These are phyloP conservation scores for Salinomyces thailandicus DNA, from an alignment of 2,329 filamentous ascomycete genomes.

Conservation along the genomic window DNA sequence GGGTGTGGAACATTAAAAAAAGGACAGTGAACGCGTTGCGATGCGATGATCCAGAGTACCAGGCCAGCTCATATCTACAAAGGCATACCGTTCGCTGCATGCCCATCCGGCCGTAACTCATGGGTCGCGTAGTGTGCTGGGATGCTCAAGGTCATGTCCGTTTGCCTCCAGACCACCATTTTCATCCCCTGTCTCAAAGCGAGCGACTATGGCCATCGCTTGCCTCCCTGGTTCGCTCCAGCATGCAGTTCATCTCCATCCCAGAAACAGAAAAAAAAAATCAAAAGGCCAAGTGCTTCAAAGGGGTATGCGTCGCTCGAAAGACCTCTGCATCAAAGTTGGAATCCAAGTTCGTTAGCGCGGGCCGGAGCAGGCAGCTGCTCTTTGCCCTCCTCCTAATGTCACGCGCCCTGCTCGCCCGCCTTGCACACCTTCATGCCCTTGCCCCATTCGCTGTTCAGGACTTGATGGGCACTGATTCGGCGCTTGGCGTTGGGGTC, in stretches of 20 bases:
- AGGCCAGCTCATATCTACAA: slow-evolving; percentile 1
- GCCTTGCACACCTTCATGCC: slow-evolving; percentile 96
- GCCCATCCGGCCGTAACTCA: background rate
- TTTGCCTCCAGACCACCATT: too few species aligned
- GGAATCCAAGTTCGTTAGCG: background rate
- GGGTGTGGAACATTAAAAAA: too few species aligned
- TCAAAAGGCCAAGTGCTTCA: too few species aligned
- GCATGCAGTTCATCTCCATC: too few species aligned
- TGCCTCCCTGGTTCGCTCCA: too few species aligned
- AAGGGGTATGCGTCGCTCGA: slow-evolving; percentile 1
- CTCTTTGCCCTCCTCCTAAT: slow-evolving; percentile 9
- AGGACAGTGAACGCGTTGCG: too few species aligned
- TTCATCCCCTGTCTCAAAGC: too few species aligned
- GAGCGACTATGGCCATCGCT: too few species aligned
- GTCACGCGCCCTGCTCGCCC: slow-evolving; percentile 83
- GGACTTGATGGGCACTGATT: slow-evolving; percentile 89
- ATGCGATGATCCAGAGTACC: background rate
- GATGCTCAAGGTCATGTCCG: too few species aligned
- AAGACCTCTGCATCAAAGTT: background rate
- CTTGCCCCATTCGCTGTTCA: slow-evolving; percentile 97
- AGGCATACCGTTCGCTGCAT: background rate
- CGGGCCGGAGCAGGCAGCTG: background rate
- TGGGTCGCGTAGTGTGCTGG: background rate
- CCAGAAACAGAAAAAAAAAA: too few species aligned
- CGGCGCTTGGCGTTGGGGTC: slow-evolving; percentile 87